phyloP scores from a whole-genome alignment of 306 rosid genomes.

The Dalbergia oliveri region DNA sequence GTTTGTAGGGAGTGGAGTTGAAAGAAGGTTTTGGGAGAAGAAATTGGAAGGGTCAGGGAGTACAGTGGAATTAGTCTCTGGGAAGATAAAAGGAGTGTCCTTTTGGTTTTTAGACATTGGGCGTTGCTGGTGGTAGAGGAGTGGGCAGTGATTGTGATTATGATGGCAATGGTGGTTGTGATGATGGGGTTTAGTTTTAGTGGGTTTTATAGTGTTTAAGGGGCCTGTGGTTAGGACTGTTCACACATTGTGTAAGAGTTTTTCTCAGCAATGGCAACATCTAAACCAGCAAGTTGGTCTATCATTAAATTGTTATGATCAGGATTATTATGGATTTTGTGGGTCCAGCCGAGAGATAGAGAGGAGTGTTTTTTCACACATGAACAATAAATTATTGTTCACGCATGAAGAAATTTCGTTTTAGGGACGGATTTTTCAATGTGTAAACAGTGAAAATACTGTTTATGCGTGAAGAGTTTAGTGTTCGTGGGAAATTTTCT shows the following conservation, averaged over 20 bases:
- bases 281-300: slow-evolving; percentile 29
- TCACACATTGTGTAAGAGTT: not conserved
- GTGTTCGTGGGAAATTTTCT: too few species aligned
- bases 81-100: slow-evolving; percentile 66
- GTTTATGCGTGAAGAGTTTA: too few species aligned
- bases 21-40: slow-evolving; percentile 72
- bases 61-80: slow-evolving; percentile 64
- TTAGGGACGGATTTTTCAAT: too few species aligned
- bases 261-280: slow-evolving; percentile 22
- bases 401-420: too few species aligned
- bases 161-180: not conserved
- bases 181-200: not conserved
- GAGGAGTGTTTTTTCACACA: too few species aligned
- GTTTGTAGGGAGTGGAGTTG: slow-evolving; percentile 82
- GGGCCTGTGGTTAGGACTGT: not conserved
- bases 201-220: not conserved
- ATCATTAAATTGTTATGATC: not conserved
- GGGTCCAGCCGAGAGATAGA: not conserved
- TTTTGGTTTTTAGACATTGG: slow-evolving; percentile 10
- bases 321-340: not conserved
- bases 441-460: too few species aligned
- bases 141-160: slow-evolving; percentile 3
- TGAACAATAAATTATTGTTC: too few species aligned
- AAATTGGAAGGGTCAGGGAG: slow-evolving; percentile 84
- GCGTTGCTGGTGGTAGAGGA: not conserved